phyloP scores from a whole-genome alignment of 768 basidiomycete species.

The Tricholoma sp. region DNA sequence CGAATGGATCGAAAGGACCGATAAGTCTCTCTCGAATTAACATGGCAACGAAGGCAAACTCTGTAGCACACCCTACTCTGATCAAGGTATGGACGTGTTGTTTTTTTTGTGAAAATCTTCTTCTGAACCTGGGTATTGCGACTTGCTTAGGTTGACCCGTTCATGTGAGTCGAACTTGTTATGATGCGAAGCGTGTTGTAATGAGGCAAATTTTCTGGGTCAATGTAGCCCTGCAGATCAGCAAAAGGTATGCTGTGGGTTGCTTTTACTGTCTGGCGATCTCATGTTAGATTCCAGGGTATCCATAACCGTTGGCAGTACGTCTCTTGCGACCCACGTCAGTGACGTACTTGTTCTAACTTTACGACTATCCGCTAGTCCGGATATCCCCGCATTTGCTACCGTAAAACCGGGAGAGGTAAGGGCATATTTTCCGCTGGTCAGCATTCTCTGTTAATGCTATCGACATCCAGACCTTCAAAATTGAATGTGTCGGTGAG shows the following conservation, averaged over 20 bases:
- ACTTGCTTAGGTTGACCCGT: conserved; percentile 57
- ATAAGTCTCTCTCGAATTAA: background rate
- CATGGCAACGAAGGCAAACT: conserved; percentile 63
- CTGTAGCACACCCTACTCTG: conserved; percentile 52
- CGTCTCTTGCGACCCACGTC: conserved; percentile 17
- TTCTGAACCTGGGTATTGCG: background rate
- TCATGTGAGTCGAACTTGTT: conserved; percentile 41
- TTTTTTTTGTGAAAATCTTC: background rate
- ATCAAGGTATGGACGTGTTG: conserved; percentile 37
- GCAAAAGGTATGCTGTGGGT: conserved; percentile 45
- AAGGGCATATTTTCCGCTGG: conserved; percentile 1
- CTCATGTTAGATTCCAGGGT: conserved; percentile 31
- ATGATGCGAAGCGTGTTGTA: background rate
- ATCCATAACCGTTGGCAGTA: conserved; percentile 76
- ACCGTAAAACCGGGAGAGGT: conserved; percentile 62
- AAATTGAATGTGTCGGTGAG: conserved; percentile 61
- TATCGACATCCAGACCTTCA: conserved; percentile 47
- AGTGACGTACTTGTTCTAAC: background rate
- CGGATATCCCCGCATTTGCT: conserved; percentile 57
- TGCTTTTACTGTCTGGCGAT: background rate
- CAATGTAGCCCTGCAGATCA: conserved; percentile 38
- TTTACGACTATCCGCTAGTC: conserved; percentile 28
- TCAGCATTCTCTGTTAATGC: conserved; percentile 1
- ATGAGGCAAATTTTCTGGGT: background rate
- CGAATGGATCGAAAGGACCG: no score